phyloP scores from a whole-genome alignment of 78 protist species.

The Protostelium mycophagum region DNA sequence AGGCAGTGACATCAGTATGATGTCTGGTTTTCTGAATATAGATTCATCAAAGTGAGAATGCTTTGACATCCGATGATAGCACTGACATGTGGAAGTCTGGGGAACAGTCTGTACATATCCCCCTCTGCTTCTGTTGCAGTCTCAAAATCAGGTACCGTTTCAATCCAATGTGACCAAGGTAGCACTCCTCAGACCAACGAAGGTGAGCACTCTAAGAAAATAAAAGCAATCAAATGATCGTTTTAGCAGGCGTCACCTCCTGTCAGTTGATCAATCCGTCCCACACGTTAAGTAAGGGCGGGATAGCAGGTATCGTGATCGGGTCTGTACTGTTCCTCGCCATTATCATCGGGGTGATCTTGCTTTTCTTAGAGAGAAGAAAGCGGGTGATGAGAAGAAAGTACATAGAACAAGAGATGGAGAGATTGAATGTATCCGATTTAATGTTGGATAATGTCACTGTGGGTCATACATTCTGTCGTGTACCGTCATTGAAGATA shows the following conservation, averaged over 20 bases:
- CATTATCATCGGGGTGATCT: neutral
- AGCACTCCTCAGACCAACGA: neutral
- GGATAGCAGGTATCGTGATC: neutral
- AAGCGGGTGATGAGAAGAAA: neutral
- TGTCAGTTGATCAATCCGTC: neutral
- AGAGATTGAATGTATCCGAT: neutral
- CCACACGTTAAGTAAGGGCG: neutral
- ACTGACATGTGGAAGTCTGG: neutral
- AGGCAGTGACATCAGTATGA: neutral
- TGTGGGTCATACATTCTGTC: neutral
- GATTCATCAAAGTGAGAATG: neutral
- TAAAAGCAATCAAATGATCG: neutral
- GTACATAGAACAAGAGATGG: neutral
- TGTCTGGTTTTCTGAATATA: neutral
- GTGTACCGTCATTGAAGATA: neutral
- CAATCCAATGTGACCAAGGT: neutral
- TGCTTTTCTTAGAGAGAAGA: neutral
- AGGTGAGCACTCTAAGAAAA: neutral
- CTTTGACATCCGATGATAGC: neutral
- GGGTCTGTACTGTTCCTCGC: neutral
- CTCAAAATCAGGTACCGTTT: neutral
- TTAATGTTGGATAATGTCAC: neutral
- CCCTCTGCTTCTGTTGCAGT: neutral
- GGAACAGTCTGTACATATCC: neutral
- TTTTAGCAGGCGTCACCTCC: neutral